Evolutionary conservation across 495 filamentous ascomycete species (phyloP).

Genomic region (Hypoxylon intermedium): DNA sequence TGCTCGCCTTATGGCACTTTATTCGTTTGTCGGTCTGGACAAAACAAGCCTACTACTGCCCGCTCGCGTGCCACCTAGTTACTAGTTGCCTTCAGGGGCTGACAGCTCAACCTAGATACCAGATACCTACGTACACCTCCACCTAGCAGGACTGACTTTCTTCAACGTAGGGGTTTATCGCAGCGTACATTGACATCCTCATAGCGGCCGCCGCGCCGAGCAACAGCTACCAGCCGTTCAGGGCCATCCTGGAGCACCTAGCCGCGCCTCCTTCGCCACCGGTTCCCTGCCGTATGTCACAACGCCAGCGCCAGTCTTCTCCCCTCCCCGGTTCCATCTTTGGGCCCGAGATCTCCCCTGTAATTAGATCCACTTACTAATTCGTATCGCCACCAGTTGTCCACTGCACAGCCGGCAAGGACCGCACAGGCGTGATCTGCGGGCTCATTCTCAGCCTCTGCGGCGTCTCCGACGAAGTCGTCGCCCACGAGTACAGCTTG

Average conservation of each 20-base stretch:
- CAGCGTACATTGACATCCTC: slow-evolving; percentile 62
- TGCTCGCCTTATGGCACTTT: slow-evolving; percentile 13
- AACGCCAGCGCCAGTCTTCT: too few species aligned
- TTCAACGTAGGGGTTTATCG: slow-evolving; percentile 55
- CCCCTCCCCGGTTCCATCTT: too few species aligned
- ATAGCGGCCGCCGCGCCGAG: slow-evolving; percentile 42
- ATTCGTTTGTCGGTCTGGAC: slow-evolving; percentile 3
- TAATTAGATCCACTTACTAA: too few species aligned
- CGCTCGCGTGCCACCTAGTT: slow-evolving; percentile 1
- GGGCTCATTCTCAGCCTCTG: slow-evolving; percentile 66
- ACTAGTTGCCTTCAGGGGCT: slow-evolving; percentile 4
- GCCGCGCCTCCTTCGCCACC: slow-evolving; percentile 39
- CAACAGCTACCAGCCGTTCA: slow-evolving; percentile 48
- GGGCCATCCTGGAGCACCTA: slow-evolving; percentile 53
- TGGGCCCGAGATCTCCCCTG: too few species aligned
- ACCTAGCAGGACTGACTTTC: slow-evolving; percentile 13
- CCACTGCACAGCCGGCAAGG: slow-evolving; percentile 67
- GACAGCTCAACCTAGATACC: slow-evolving; percentile 16
- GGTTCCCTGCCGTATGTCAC: slow-evolving; percentile 41
- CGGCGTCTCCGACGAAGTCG: slow-evolving; percentile 60
- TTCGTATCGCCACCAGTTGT: too few species aligned
- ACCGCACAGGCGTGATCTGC: slow-evolving; percentile 68
- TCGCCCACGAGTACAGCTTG: slow-evolving; percentile 68
- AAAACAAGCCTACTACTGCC: slow-evolving; percentile 4
- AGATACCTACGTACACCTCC: background rate